A percentile compares a stretch with the other conserved stretches of the same genome.
Conservation (phyloP, 2,329 filamentous ascomycete genomes). For the Tympanopsis confertula region DNA sequence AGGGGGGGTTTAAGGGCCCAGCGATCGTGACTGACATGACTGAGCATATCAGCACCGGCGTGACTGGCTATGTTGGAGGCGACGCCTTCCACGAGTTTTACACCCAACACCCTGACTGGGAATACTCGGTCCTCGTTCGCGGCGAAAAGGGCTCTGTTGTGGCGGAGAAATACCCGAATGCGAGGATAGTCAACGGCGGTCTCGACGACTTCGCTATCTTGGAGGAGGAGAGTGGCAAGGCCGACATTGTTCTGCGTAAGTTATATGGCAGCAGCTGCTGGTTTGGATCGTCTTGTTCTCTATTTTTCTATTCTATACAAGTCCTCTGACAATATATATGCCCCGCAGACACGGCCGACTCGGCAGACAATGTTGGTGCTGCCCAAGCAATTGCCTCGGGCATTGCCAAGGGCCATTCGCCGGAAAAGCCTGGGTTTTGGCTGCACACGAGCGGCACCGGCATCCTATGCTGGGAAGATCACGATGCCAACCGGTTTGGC, state of each 20-base stretch:
- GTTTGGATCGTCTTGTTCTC: no score
- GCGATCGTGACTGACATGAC: no score
- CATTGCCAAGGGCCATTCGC: constrained; percentile 29
- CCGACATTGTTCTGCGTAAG: constrained; percentile 22
- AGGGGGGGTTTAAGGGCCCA: no score
- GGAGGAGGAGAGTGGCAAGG: constrained; percentile 14
- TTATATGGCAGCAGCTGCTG: no score
- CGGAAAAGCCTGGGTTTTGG: constrained; percentile 29
- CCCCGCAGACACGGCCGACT: constrained; percentile 25
- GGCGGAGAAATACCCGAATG: constrained; percentile 9
- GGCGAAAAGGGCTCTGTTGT: not conserved
- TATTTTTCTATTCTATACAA: not conserved
- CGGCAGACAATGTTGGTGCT: constrained; percentile 30
- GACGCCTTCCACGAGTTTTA: not conserved
- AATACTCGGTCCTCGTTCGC: not conserved
- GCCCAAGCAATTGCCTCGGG: constrained; percentile 31
- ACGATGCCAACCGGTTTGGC: constrained; percentile 28
- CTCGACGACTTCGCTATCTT: constrained; percentile 18
- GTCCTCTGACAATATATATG: accelerated
- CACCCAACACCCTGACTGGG: not conserved
- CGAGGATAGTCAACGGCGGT: constrained; percentile 15
- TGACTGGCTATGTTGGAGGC: not conserved
- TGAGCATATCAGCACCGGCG: no score
- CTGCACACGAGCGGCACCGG: constrained; percentile 44
- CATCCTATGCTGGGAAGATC: constrained; percentile 37